A percentile compares a stretch with the other conserved stretches of the same genome.
These are phyloP conservation scores for Irpex lacteus DNA, from an alignment of 1,284 basidiomycete genomes.

Conservation along the genomic window DNA sequence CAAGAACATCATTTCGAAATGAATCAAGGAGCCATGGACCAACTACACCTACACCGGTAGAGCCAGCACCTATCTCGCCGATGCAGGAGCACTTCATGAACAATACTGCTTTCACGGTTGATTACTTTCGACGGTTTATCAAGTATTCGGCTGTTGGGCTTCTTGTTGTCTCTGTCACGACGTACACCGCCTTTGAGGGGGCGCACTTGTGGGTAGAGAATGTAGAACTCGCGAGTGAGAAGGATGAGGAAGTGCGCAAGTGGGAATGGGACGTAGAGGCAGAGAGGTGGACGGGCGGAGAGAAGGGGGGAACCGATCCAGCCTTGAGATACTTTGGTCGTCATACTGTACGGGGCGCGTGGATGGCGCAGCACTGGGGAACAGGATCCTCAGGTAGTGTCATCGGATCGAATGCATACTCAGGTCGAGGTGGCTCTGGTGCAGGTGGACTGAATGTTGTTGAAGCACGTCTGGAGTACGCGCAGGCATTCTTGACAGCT, in stretches of 20 bases:
- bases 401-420: constrained; percentile 36
- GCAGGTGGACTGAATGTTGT: constrained; percentile 41
- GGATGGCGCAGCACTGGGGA: constrained; percentile 77
- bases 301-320: constrained; percentile 70
- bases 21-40: not conserved
- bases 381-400: constrained; percentile 43
- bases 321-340: constrained; percentile 64
- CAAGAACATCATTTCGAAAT: not conserved
- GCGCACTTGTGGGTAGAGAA: constrained; percentile 73
- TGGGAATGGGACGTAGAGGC: constrained; percentile 78
- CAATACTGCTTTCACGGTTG: constrained; percentile 34
- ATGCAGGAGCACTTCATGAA: constrained; percentile 33
- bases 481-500: constrained; percentile 53
- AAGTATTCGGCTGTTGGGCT: constrained; percentile 38
- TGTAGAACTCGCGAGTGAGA: constrained; percentile 50
- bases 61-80: not conserved
- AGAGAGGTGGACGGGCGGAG: constrained; percentile 74
- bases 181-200: constrained; percentile 50
- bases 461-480: constrained; percentile 50
- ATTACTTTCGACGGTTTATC: constrained; percentile 37
- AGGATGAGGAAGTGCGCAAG: constrained; percentile 48
- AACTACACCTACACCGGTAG: not conserved
- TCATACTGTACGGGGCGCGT: constrained; percentile 70
- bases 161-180: constrained; percentile 37
- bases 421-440: constrained; percentile 33